Evolutionary conservation across 306 rosid species (phyloP).

Genomic region (Fagus sylvatica): DNA sequence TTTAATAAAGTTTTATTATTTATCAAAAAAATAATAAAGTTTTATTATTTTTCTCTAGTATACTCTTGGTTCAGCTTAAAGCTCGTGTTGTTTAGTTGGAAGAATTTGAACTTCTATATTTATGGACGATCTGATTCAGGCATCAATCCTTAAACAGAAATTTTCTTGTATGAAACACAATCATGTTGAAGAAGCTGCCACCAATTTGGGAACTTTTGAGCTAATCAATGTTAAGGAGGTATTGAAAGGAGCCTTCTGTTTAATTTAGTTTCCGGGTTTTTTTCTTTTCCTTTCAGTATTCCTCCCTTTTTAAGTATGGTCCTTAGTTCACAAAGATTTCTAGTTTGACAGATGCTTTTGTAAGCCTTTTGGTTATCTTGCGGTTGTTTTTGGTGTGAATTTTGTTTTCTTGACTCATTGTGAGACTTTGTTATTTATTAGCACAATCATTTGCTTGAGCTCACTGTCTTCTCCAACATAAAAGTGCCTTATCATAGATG

Average conservation of each 20-base stretch:
- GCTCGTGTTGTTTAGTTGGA: constrained; percentile 19
- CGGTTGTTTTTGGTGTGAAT: constrained; percentile 1
- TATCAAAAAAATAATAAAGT: too few relatives aligned
- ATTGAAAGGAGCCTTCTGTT: constrained; percentile 24
- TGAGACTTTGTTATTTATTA: background rate
- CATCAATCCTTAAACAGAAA: constrained; percentile 41
- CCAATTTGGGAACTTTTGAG: constrained; percentile 51
- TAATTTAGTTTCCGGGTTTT: constrained; percentile 26
- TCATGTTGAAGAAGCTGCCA: constrained; percentile 44
- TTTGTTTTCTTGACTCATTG: background rate
- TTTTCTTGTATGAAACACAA: constrained; percentile 38
- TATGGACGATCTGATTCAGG: constrained; percentile 30
- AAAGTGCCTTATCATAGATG: background rate
- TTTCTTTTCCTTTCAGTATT: constrained; percentile 10
- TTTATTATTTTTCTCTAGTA: background rate
- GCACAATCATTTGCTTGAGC: constrained; percentile 5
- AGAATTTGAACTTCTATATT: constrained; percentile 21
- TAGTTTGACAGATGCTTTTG: background rate
- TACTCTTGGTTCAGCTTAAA: background rate
- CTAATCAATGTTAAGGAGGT: constrained; percentile 55
- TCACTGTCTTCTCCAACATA: background rate
- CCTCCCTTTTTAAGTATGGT: constrained; percentile 12
- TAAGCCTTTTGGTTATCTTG: constrained; percentile 6
- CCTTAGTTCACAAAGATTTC: background rate
- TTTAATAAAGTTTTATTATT: too few relatives aligned